phyloP scores from a whole-genome alignment of 148 eudicot genomes.

The Vaccinium myrtillus region DNA sequence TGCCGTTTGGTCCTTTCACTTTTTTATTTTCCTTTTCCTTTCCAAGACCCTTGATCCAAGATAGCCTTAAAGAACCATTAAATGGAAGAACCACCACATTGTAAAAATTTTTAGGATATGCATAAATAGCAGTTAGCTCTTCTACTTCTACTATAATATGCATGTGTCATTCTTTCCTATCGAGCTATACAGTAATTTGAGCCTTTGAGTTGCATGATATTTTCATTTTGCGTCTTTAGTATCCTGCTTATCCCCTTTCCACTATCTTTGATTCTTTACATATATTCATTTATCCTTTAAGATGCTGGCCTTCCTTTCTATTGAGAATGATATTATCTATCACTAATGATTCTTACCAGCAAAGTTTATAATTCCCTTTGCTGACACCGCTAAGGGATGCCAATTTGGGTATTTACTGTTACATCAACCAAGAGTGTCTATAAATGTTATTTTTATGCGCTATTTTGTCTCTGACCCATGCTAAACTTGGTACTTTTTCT shows the following conservation, averaged over 20 bases:
- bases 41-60: neutral
- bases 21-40: neutral
- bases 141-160: neutral
- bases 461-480: neutral
- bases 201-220: neutral
- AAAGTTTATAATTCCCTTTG: neutral
- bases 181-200: neutral
- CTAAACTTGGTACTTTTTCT: neutral
- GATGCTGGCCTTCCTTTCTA: neutral
- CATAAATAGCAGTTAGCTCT: neutral
- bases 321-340: neutral
- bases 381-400: neutral
- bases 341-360: neutral
- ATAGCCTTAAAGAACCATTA: neutral
- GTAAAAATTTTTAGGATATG: neutral
- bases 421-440: neutral
- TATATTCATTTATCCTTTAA: neutral
- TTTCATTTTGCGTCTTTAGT: neutral
- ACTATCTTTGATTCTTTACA: neutral
- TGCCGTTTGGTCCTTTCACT: no score
- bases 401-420: neutral
- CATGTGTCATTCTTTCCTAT: neutral
- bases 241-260: neutral
- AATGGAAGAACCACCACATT: neutral
- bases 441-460: neutral